Base-by-base conservation (phyloP, 2,329 filamentous ascomycete genomes). In the Myriosclerotinia curreyana region DNA sequence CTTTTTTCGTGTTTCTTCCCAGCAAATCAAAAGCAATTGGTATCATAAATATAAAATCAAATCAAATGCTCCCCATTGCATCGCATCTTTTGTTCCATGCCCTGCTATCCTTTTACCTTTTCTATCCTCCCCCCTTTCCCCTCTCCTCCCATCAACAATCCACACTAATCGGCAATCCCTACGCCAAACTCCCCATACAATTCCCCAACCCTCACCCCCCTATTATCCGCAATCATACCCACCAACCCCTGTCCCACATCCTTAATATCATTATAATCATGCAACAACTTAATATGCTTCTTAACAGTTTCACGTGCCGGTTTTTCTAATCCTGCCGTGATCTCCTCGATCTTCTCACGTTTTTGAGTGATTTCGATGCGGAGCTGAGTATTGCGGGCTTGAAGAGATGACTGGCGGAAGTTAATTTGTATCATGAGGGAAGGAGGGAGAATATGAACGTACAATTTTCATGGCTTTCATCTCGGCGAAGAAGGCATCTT, bases 221-320 rank as follows among this genome's bases (percentile, higher is more conserved):
- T 77, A 66, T 82, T 79, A 65, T 91, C 87, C 5, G 88, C 87
- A 73, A 90, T 84, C 70, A 90, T 75, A 0, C 86, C 86, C 76
- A 90, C 81, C 38, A 91, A 71, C 0, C 86, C 87, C 71, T 86
- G 82, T 0, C 83, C 87, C 9, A 88, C 78, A 73, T 91, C 88
- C 67, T 86, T 85, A 69, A 90, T 84, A 73, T 89, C 87, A 70
- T 91, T 91, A 76, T 90, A 91, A 64, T 83, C 78, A 68, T 89
- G 86, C 40, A 91, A 77, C 5, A 87, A 77, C 65, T 80, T 80
- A 71, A 90, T 90, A 73, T 90, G 87, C 40, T 77, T 77, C 62
- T 85, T 82, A 60, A 88, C 83, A 12, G 84, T 82, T 25, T 76
- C 75, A 49, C 82, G 78, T 9, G 74, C 72, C 17, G 71, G 70